These are phyloP conservation scores for Lipomyces spencermartinsiae DNA, from an alignment of 805 yeast species.

Conservation along the genomic window DNA sequence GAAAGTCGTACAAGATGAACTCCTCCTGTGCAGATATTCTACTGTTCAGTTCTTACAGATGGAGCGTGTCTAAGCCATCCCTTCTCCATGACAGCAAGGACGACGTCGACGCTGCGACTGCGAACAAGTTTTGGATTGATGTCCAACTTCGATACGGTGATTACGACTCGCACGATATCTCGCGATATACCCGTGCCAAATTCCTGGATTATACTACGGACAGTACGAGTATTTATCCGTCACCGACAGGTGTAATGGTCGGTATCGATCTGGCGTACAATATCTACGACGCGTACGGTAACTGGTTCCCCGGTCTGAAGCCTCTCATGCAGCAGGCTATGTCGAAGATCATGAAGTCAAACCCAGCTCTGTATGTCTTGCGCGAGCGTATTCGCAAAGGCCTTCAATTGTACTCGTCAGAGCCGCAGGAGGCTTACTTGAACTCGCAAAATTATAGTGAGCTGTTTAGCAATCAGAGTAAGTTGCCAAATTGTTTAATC, in stretches of 20 bases:
- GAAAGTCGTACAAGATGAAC: conserved; percentile 96
- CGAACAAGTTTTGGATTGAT: conserved; percentile 87
- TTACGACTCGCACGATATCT: conserved; percentile 95
- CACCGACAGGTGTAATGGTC: conserved; percentile 88
- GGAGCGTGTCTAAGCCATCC: conserved; percentile 83
- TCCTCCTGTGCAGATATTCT: conserved; percentile 93
- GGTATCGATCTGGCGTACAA: conserved; percentile 94
- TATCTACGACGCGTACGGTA: conserved; percentile 95
- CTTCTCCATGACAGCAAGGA: conserved; percentile 75
- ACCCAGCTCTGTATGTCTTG: conserved; percentile 88
- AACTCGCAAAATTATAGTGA: conserved; percentile 91
- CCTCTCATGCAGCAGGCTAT: conserved; percentile 88
- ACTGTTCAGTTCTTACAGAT: conserved; percentile 71
- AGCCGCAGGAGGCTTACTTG: conserved; percentile 88
- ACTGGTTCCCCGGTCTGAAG: conserved; percentile 96
- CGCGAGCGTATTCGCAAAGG: conserved; percentile 95
- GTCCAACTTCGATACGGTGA: conserved; percentile 96
- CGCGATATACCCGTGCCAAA: conserved; percentile 91
- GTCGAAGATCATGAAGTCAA: conserved; percentile 92
- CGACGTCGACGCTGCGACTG: conserved; percentile 58
- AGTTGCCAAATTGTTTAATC: neutral
- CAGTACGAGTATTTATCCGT: conserved; percentile 82
- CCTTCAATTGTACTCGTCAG: conserved; percentile 88
- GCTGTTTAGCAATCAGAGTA: conserved; percentile 74
- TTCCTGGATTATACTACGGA: conserved; percentile 93